Conservation (phyloP, 2,329 filamentous ascomycete species). For the Cryphonectria parasitica region DNA sequence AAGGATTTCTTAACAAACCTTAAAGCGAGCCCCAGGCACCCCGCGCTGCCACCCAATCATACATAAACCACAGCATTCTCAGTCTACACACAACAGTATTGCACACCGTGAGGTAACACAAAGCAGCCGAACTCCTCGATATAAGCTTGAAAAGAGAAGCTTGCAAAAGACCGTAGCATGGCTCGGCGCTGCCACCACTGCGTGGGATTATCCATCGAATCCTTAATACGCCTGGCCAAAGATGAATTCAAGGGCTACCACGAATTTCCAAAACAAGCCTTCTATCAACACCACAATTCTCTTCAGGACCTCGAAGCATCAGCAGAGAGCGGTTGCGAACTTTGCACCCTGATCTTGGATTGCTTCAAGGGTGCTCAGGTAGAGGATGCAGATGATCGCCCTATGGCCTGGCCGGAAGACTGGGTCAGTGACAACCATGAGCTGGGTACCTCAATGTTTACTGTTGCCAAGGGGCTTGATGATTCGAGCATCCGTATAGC, state of each 20-base stretch:
- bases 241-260: neutral
- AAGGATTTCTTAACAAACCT: neutral
- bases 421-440: neutral
- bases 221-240: neutral
- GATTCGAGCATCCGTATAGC: neutral
- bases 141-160: no score
- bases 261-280: neutral
- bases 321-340: neutral
- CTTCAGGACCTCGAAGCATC: slow-evolving; percentile 5
- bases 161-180: neutral
- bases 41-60: neutral
- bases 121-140: no score
- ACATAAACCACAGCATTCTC: neutral
- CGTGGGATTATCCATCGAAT: neutral
- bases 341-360: slow-evolving; percentile 2
- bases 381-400: neutral
- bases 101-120: no score
- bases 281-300: neutral
- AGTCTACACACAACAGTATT: neutral
- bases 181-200: neutral
- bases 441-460: neutral
- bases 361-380: neutral
- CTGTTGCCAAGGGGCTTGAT: neutral
- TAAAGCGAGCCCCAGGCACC: neutral
- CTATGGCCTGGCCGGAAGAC: neutral